phyloP scores from a whole-genome alignment of 192 early-diverging fungal genomes.

The Coemansia sp. region DNA sequence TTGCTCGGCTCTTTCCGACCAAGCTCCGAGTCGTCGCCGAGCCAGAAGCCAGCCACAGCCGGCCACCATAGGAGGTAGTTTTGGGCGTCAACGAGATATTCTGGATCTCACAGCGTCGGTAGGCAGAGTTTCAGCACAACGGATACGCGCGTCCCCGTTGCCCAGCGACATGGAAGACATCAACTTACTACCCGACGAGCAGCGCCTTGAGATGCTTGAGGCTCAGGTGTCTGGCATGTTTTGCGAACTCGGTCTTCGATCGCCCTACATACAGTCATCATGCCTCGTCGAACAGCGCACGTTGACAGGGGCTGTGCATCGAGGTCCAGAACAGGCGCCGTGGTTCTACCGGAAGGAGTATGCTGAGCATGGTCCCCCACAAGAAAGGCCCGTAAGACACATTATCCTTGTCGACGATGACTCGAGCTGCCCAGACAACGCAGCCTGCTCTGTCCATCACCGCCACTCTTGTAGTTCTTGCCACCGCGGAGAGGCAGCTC shows the following conservation, averaged over 20 bases:
- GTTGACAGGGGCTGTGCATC: not conserved
- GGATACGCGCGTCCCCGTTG: not conserved
- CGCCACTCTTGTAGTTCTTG: not conserved
- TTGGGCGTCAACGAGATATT: not conserved
- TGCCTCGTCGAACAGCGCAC: slow-evolving; percentile 1
- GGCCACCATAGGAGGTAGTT: not conserved
- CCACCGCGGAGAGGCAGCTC: not conserved
- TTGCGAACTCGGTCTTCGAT: slow-evolving; percentile 24
- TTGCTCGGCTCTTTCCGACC: not conserved
- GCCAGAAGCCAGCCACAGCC: slow-evolving; percentile 17
- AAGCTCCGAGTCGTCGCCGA: slow-evolving; percentile 2
- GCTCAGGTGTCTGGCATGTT: slow-evolving; percentile 43
- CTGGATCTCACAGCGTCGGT: not conserved
- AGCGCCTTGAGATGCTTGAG: slow-evolving; percentile 21
- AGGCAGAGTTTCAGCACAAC: not conserved
- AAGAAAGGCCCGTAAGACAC: slow-evolving; percentile 1
- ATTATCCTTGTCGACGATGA: slow-evolving; percentile 41
- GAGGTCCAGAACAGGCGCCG: not conserved
- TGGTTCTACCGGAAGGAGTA: slow-evolving; percentile 27
- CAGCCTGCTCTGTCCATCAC: not conserved
- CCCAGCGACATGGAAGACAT: not conserved
- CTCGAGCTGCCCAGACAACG: slow-evolving; percentile 36
- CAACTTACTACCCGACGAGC: not conserved
- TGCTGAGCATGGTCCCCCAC: not conserved
- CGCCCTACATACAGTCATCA: slow-evolving; percentile 16